Evolutionary conservation across 306 rosid genomes (phyloP).

Genomic region (Lathyrus sativus): DNA sequence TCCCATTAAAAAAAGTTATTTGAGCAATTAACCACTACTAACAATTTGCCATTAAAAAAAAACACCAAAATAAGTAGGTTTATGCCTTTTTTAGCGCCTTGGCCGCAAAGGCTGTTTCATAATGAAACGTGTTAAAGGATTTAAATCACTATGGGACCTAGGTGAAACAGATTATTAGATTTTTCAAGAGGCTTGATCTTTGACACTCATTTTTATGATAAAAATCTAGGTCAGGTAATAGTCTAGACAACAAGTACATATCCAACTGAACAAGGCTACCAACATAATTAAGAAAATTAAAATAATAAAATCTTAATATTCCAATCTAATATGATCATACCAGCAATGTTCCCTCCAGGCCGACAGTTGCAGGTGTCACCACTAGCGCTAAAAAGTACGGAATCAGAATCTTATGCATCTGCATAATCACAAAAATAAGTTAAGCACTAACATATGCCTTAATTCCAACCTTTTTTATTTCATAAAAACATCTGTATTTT

Average conservation of each 20-base stretch:
- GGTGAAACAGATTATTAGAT: slow-evolving; percentile 3
- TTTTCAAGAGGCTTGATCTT: slow-evolving; percentile 6
- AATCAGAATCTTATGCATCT: slow-evolving; percentile 75
- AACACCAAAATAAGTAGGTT: slow-evolving; percentile 1
- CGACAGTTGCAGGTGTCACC: slow-evolving; percentile 67
- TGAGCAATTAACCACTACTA: too few relatives aligned
- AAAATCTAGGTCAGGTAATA: slow-evolving; percentile 11
- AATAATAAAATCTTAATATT: slow-evolving; percentile 23
- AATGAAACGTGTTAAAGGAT: background rate
- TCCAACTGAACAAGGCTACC: slow-evolving; percentile 3
- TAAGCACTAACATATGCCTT: background rate
- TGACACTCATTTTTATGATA: background rate
- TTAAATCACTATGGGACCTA: background rate
- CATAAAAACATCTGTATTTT: slow-evolving; percentile 10
- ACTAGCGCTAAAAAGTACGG: slow-evolving; percentile 69
- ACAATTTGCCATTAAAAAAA: too few relatives aligned
- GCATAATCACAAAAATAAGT: slow-evolving; percentile 38
- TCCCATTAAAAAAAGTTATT: too few relatives aligned
- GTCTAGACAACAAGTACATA: background rate
- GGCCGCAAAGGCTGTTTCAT: background rate
- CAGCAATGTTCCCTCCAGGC: slow-evolving; percentile 93
- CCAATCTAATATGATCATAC: slow-evolving; percentile 47
- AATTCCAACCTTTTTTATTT: slow-evolving; percentile 1
- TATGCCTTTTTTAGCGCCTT: background rate
- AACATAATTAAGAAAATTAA: background rate